Evolutionary conservation across 306 rosid species (phyloP), one percentile per base, ranked within the genome.

Genomic region (Potentilla sterilis): DNA sequence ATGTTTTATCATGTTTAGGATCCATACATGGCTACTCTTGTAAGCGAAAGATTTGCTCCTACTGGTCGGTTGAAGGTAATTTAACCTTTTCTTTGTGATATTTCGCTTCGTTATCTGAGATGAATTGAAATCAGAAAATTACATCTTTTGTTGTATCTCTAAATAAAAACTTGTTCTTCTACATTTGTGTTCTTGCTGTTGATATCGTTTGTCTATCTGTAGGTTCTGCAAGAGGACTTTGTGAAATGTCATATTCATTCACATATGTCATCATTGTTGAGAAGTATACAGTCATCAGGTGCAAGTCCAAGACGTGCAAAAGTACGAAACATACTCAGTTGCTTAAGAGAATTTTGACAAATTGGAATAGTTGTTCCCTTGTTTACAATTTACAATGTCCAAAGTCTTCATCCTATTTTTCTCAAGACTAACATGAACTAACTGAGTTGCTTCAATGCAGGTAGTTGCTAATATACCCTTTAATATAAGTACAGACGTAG

Each of bases 401-500:
- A 34, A 7, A 34, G 19, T 34, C 22, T 14, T 64, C 44, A 1
- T 64, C 24, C 4, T 19, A 15, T 19, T 61, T 7, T 9, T 7
- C 6, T 16, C 7, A 64, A 70, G 41, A 5, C 47, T 64, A 13
- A 65, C 41, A 47, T 63, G 41, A 74, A 48, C 52, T 80, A 41
- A 48, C 1, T 61, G 58, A 41, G 7, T 71, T 78, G 74, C 49
- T 78, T 70, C 40, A 59, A 67, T 81, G 78, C 88, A 95, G 97
- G 97, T 95, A 48, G 93, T 95, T 43, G 87, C 96, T 40, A 95
- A 92, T 82, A 85, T 94, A 79, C 96, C 98, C 42, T 94, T 94
- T 52, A 92, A 94, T 81, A 86, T 92, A 71, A 90, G 93, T 80
- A 88, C 94, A 57, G 91, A 90, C 77, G 90, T 90, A 76, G 83